Base-by-base conservation (phyloP, 1,284 basidiomycete species). In the Cronartium ribicola region DNA sequence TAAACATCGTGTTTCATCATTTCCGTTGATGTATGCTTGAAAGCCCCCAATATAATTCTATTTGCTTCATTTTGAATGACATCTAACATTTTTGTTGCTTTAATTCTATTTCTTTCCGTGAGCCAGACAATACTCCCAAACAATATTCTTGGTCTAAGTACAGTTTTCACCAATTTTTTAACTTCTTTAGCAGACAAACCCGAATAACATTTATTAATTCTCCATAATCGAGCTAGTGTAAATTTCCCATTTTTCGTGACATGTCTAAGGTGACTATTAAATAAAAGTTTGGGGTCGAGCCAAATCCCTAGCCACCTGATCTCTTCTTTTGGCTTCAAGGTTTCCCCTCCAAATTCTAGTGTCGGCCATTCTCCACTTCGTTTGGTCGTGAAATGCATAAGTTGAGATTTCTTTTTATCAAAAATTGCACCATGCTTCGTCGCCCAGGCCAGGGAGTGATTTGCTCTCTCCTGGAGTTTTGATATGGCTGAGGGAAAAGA, bases 201-300 rank as follows among this genome's bases (percentile, higher is more conserved):
- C 44, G 17, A 46, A 82, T 1, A 80, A 0, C 82, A 82, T 78
- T 83, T 83, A 3, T 81, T 80, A 0, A 84, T 80, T 79, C 83
- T 81, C 0, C 76, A 76, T 0, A 83, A 67, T 0, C 79, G 78
- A 7, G 61, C 67, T 2, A 82, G 77, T 0, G 80, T 79, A 44
- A 70, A 77, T 10, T 62, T 40, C 0, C 78, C 81, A 22, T 78
- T 76, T 3, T 70, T 76, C 0, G 78, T 76, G 41, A 80, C 77
- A n/a, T 74, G 70, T 44, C 77, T 61, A 13, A 81, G 75, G 51
- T 82, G 82, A 4, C 77, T 70, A 22, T 76, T 72, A 74, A 82
- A 82, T 0, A 14, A 29, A 1, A 83, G 80, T 17, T 77, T 69
- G 0, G 74, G 67, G 59, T 81, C 79, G 2, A 82, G 76, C 41